A percentile compares a stretch with the other conserved stretches of the same genome.
phyloP scores from a whole-genome alignment of 192 early-diverging fungal genomes.

The Coemansia aciculifera region DNA sequence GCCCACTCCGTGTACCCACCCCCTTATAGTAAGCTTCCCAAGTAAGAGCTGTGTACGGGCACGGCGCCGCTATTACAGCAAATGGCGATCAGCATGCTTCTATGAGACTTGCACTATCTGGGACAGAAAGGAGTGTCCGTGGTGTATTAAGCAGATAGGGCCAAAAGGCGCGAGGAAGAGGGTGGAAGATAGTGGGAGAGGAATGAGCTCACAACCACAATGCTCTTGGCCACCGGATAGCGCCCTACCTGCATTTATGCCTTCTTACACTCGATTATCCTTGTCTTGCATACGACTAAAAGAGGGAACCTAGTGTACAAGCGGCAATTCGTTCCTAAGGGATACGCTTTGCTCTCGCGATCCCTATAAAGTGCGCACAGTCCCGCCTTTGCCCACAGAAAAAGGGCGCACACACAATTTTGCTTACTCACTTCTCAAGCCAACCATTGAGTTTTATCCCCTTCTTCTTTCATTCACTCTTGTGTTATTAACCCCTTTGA shows the following conservation, averaged over 20 bases:
- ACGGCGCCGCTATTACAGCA: not conserved
- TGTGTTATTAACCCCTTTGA: not conserved
- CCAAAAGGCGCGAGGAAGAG: not conserved
- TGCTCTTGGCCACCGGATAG: conserved; percentile 3
- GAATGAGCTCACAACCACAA: not conserved
- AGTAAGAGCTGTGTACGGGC: not conserved
- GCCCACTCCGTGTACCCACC: not conserved
- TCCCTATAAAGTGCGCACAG: not conserved
- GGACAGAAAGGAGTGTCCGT: not conserved
- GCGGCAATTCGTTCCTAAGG: not conserved
- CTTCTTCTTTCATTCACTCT: not conserved
- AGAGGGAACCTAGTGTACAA: not conserved
- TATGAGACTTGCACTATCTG: not conserved
- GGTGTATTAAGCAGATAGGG: not conserved
- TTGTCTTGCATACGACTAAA: not conserved
- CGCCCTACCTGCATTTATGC: conserved; percentile 6
- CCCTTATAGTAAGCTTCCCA: not conserved
- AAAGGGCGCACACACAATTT: not conserved
- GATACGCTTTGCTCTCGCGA: not conserved
- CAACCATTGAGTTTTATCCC: no score
- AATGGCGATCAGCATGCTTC: not conserved
- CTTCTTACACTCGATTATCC: not conserved
- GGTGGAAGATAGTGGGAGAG: not conserved
- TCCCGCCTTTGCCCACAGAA: not conserved
- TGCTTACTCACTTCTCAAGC: not conserved